Conservation (phyloP, 2,329 filamentous ascomycete genomes). For the Ascochyta rabiei region DNA sequence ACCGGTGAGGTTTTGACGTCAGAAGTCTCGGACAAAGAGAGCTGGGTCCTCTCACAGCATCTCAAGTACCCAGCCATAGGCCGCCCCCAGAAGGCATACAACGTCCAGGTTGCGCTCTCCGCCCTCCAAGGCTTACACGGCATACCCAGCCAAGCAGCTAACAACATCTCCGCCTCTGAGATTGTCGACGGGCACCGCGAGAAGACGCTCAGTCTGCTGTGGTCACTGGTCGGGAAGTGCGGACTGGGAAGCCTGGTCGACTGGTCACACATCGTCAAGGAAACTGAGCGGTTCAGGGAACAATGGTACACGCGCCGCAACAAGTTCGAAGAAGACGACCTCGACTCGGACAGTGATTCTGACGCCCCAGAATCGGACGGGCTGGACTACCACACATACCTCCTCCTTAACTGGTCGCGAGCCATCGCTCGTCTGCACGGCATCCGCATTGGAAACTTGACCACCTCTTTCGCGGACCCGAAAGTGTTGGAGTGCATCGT, state of each 20-base stretch:
- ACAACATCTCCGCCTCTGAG: conserved; percentile 59
- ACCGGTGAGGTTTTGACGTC: conserved; percentile 53
- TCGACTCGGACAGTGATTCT: conserved; percentile 42
- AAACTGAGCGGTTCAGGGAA: conserved; percentile 55
- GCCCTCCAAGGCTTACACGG: conserved; percentile 56
- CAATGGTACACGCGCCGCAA: conserved; percentile 39
- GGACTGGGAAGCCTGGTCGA: conserved; percentile 62
- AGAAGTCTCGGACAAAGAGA: conserved; percentile 41
- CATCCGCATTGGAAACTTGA: conserved; percentile 59
- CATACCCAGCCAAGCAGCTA: conserved; percentile 49
- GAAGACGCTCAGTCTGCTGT: conserved; percentile 66
- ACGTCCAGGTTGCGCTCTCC: conserved; percentile 63
- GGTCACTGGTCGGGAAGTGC: conserved; percentile 64
- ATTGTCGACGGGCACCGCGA: conserved; percentile 70
- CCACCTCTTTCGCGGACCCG: conserved; percentile 63
- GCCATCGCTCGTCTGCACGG: conserved; percentile 56
- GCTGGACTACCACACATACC: conserved; percentile 43
- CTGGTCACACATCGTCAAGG: conserved; percentile 59
- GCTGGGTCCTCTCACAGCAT: conserved; percentile 60
- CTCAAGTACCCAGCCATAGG: conserved; percentile 64
- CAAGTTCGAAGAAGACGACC: conserved; percentile 38
- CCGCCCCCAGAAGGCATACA: conserved; percentile 63
- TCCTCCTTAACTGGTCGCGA: conserved; percentile 64
- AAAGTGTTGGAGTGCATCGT: conserved; percentile 62
- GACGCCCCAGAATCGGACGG: conserved; percentile 28